Percentiles rank a stretch among this genome's conserved stretches.
phyloP scores from a whole-genome alignment of 805 yeast genomes.

The Schizosaccharomyces japonicus region DNA sequence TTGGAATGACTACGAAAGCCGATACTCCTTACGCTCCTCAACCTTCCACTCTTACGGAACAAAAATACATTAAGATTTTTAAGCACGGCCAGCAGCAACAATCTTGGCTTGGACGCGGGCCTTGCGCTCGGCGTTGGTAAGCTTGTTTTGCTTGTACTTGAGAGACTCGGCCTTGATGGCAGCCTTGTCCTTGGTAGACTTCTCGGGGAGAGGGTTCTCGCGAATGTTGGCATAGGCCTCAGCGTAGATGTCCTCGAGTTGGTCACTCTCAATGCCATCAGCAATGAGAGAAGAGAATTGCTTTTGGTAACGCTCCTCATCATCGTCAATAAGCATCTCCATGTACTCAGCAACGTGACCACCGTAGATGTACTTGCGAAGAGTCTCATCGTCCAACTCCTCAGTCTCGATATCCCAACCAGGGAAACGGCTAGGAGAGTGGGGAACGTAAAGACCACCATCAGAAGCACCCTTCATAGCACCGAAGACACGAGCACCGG shows the following conservation, averaged over 20 bases:
- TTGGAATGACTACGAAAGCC: no score
- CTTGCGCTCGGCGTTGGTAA: conserved; percentile 75
- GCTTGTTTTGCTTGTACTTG: conserved; percentile 72
- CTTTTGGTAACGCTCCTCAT: conserved; percentile 95
- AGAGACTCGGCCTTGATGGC: conserved; percentile 61
- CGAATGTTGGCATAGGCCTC: conserved; percentile 90
- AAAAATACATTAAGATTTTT: neutral
- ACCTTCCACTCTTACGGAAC: no score
- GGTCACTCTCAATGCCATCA: conserved; percentile 93
- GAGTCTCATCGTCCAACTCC: conserved; percentile 90
- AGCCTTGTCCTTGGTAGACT: conserved; percentile 92
- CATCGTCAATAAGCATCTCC: conserved; percentile 99
- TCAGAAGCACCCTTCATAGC: conserved; percentile 99
- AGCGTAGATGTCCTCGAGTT: conserved; percentile 75
- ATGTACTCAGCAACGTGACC: conserved; percentile 99
- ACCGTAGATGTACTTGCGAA: conserved; percentile 98
- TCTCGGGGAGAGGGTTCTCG: conserved; percentile 85
- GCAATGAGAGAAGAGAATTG: conserved; percentile 90
- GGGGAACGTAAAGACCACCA: conserved; percentile 98
- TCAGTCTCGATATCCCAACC: conserved; percentile 98
- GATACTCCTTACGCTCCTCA: no score
- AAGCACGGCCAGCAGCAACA: conserved; percentile 15
- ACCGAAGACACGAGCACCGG: conserved; percentile 99
- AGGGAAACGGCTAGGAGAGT: conserved; percentile 99
- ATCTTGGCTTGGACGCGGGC: conserved; percentile 82